These are phyloP conservation scores for Microcyclospora tardicrescens DNA, from an alignment of 2,329 filamentous ascomycete species.

Conservation along the genomic window DNA sequence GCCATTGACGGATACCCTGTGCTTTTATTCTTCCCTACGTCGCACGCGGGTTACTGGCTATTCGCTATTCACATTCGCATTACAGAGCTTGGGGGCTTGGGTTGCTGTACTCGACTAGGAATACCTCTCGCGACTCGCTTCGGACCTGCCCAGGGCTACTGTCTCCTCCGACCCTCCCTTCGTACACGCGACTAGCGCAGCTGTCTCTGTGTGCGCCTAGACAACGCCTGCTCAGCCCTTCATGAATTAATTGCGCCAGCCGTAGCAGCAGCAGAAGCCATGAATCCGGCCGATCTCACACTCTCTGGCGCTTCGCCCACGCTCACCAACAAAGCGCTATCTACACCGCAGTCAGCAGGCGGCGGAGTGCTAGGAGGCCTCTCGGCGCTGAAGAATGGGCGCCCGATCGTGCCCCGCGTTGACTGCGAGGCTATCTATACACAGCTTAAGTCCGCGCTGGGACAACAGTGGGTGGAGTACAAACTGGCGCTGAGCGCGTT, in stretches of 20 bases:
- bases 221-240: neutral
- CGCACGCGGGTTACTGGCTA: no score
- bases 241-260: no score
- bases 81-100: no score
- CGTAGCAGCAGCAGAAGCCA: slow-evolving; percentile 3
- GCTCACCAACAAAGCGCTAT: slow-evolving; percentile 16
- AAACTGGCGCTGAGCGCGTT: slow-evolving; percentile 46
- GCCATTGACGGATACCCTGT: no score
- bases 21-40: no score
- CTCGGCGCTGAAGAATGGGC: slow-evolving; percentile 33
- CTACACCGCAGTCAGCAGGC: slow-evolving; percentile 7
- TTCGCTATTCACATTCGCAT: no score
- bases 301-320: slow-evolving; percentile 14
- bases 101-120: no score
- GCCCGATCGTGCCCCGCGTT: slow-evolving; percentile 44
- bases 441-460: slow-evolving; percentile 46
- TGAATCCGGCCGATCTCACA: slow-evolving; percentile 24
- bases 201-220: no score
- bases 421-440: slow-evolving; percentile 51
- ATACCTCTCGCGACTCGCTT: no score
- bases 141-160: no score
- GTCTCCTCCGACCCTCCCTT: no score
- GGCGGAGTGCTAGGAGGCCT: neutral
- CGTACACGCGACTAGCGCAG: no score
- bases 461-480: slow-evolving; percentile 47